Conservation (phyloP, 345 rosid species). For the Aquilaria sinensis region DNA sequence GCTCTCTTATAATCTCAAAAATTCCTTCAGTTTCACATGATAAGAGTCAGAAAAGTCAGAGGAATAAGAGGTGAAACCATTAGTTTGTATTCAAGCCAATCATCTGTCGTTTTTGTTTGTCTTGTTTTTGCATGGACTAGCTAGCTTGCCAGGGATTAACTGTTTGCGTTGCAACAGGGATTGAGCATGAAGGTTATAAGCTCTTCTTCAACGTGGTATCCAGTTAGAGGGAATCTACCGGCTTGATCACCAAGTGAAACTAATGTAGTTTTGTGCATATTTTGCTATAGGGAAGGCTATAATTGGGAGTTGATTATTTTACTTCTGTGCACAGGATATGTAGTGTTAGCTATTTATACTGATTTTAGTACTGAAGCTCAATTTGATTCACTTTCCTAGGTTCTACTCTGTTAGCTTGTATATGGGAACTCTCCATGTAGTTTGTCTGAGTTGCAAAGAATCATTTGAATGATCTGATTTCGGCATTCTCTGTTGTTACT, state of each 20-base stretch:
- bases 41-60: constrained; percentile 52
- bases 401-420: constrained; percentile 30
- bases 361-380: constrained; percentile 18
- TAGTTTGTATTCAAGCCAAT: neutral
- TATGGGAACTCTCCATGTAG: constrained; percentile 28
- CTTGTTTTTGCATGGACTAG: constrained; percentile 1
- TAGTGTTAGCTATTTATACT: constrained; percentile 42
- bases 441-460: constrained; percentile 27
- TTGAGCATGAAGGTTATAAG: constrained; percentile 35
- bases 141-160: constrained; percentile 10
- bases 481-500: neutral
- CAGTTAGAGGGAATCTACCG: constrained; percentile 12
- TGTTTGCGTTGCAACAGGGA: constrained; percentile 43
- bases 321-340: constrained; percentile 19
- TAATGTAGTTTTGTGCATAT: constrained; percentile 41
- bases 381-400: constrained; percentile 21
- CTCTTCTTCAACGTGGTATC: constrained; percentile 8
- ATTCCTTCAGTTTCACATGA: constrained; percentile 70
- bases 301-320: constrained; percentile 32
- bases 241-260: constrained; percentile 11
- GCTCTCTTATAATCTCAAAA: constrained; percentile 76
- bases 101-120: neutral
- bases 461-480: constrained; percentile 10
- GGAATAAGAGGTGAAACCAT: constrained; percentile 37
- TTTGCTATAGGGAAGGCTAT: constrained; percentile 29